phyloP scores from a whole-genome alignment of 768 basidiomycete genomes.

The Antrodiella citrinella region DNA sequence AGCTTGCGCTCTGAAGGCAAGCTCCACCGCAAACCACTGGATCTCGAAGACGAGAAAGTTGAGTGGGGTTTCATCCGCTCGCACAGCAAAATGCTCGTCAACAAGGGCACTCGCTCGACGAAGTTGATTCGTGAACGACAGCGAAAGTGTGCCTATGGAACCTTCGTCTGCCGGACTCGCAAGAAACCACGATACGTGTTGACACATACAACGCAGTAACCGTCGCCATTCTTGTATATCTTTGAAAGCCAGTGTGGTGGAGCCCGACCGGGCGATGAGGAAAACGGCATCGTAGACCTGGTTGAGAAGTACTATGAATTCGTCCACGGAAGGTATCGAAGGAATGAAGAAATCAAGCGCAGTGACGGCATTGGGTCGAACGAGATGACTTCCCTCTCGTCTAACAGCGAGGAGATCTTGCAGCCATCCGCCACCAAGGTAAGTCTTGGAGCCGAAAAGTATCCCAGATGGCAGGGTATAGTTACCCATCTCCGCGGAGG shows the following conservation, averaged over 20 bases:
- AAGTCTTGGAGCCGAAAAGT: constrained; percentile 42
- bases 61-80: constrained; percentile 21
- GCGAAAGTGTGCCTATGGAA: constrained; percentile 23
- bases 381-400: not conserved
- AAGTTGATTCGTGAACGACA: constrained; percentile 29
- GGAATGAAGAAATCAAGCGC: constrained; percentile 36
- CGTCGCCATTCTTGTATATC: constrained; percentile 12
- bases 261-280: constrained; percentile 2
- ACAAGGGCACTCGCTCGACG: constrained; percentile 31
- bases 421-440: constrained; percentile 54
- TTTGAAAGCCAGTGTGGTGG: not conserved
- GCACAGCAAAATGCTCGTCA: constrained; percentile 24
- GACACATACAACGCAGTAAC: constrained; percentile 21
- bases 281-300: constrained; percentile 8
- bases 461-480: constrained; percentile 37
- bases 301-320: constrained; percentile 27
- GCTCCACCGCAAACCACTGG: constrained; percentile 62
- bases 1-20: constrained; percentile 35
- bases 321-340: constrained; percentile 31
- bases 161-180: constrained; percentile 24
- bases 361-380: constrained; percentile 24
- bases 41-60: constrained; percentile 34
- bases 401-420: constrained; percentile 38
- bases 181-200: constrained; percentile 40
- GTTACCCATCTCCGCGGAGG: not conserved